A percentile compares a stretch with the other conserved stretches of the same genome.
Evolutionary conservation across 2,329 filamentous ascomycete species (phyloP).

Genomic region (Botrytis galanthina): DNA sequence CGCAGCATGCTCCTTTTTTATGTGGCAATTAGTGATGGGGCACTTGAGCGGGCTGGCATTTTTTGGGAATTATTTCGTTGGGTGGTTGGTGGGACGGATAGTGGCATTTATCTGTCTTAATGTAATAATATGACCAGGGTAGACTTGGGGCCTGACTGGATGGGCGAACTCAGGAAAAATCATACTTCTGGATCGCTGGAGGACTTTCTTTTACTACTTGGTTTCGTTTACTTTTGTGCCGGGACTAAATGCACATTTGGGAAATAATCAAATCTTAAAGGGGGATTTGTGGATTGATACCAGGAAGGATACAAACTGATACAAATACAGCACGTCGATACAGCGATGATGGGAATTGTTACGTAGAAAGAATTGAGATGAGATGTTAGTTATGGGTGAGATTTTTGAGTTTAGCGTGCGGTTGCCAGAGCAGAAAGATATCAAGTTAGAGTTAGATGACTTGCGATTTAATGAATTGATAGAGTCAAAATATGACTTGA

Average conservation of each 20-base stretch:
- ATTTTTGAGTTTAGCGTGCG: not conserved
- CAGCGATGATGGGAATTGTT: not conserved
- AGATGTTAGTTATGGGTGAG: not conserved
- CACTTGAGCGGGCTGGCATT: not conserved
- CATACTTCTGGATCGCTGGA: conserved; percentile 6
- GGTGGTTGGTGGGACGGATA: conserved; percentile 5
- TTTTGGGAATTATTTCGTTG: conserved; percentile 1
- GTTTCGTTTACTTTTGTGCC: conserved; percentile 10
- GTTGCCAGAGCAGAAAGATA: conserved; percentile 2
- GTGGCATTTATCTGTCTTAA: conserved; percentile 7
- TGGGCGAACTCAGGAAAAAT: conserved; percentile 11
- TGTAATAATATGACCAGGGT: conserved; percentile 17
- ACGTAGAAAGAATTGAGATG: not conserved
- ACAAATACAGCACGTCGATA: not conserved
- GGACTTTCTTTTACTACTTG: conserved; percentile 2
- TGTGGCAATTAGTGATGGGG: not conserved
- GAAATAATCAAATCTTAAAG: conserved; percentile 2
- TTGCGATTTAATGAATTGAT: conserved; percentile 8
- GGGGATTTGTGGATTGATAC: conserved; percentile 11
- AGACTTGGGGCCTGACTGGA: conserved; percentile 10
- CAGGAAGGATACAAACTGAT: conserved; percentile 5
- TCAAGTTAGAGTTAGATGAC: not conserved
- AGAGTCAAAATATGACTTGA: not conserved
- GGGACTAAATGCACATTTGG: conserved; percentile 2
- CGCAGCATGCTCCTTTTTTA: not conserved